Base-by-base conservation (phyloP, 805 yeast genomes). In the Lipomyces mesembrius region DNA sequence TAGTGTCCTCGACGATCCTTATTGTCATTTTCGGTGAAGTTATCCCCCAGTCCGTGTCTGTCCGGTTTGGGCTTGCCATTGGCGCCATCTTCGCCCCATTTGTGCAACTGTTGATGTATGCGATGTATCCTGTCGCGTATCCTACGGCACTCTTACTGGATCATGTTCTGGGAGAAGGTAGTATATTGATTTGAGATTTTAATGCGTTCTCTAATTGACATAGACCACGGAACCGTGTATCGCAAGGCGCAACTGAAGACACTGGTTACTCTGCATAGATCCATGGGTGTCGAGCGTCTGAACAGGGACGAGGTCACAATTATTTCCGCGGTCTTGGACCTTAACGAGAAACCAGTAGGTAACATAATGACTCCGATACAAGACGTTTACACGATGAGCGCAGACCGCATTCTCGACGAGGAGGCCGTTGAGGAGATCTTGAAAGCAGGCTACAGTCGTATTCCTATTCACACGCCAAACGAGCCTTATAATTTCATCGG, bases 261-360 rank as follows among this genome's bases (percentile, higher is more conserved):
- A 1, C 83, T 94, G 73, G 99, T 94, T 62, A 91, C 97, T 2
- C 81, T 94, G 73, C 99, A 94, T 77, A 87, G 89, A 74, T 91
- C 96, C 25, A 92, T 93, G 95, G 98, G 97, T 62, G 96, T 90
- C 7, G 98, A 95, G 78, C 82, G 97, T 66, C 84, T 94, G 71
- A 93, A 92, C 76, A 89, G 89, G 75, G 99, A 94, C 79, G 99
- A 94, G 78, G 98, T 94, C 64, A 93, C 98, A 37, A 94, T 94
- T 76, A 94, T 94, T 72, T 86, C 91, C 61, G 96, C 98, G 0
- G 99, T 94, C 35, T 82, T 94, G 69, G 98, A 94, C 77, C 84
- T 94, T 77, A 95, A 95, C 77, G 98, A 92, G 76, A 94, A 94
- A 76, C 86, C 89, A 1, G 97, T 94, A 3, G 82, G 86, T 20